Conservation (phyloP, 208 protist species). For the Angomonas ambiguus region DNA sequence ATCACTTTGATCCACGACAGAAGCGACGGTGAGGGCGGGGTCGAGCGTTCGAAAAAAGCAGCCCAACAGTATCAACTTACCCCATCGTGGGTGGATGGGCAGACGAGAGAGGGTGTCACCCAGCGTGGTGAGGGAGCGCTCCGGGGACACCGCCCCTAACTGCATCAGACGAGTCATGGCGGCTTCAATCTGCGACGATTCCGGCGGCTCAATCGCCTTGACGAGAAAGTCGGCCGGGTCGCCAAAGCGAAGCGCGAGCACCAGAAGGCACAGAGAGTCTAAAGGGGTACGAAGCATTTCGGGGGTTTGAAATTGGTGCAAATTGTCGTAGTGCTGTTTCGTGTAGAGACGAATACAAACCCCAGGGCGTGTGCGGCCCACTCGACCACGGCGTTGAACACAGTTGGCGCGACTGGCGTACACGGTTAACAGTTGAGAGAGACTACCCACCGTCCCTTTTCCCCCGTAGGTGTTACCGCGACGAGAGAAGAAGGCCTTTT, state of each 20-base stretch:
- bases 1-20: conserved; percentile 35
- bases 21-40: conserved; percentile 91
- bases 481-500: conserved; percentile 91
- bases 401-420: conserved; percentile 87
- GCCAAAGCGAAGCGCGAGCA: conserved; percentile 58
- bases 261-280: conserved; percentile 88
- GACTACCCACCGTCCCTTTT: conserved; percentile 29
- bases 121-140: conserved; percentile 81
- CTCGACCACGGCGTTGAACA: conserved; percentile 92
- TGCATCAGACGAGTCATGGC: conserved; percentile 70
- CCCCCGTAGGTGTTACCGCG: conserved; percentile 23
- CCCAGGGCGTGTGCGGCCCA: conserved; percentile 91
- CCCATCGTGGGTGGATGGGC: conserved; percentile 66
- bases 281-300: conserved; percentile 94
- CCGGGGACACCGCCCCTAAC: conserved; percentile 73
- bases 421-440: conserved; percentile 71
- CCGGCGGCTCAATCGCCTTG: conserved; percentile 71
- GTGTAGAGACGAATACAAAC: conserved; percentile 94
- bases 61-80: conserved; percentile 92
- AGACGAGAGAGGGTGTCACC: conserved; percentile 75
- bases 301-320: conserved; percentile 89
- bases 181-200: conserved; percentile 34
- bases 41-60: conserved; percentile 91
- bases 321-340: conserved; percentile 52
- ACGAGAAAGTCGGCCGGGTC: conserved; percentile 70